Evolutionary conservation across 2,329 filamentous ascomycete genomes (phyloP), one percentile per base, ranked within the genome.

Genomic region (Calonectria fujianensis): DNA sequence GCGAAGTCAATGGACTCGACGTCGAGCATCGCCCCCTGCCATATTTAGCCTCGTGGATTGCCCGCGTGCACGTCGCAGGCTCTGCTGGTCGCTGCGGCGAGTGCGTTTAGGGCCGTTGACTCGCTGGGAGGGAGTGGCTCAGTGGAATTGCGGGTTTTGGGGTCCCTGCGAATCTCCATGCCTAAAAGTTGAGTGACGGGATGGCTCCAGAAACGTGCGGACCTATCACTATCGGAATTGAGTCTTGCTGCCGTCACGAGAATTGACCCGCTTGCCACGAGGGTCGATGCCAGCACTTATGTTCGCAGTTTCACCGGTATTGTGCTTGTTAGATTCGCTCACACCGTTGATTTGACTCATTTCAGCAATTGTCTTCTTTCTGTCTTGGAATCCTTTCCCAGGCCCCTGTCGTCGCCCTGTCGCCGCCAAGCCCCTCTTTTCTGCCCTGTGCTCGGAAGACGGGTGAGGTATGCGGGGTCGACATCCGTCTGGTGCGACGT

Each of bases 21-120:
- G 61, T 77, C 75, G 73, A 77, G 70, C 75, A 80, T 75, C 69
- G 72, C 69, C 79, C 78, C 78, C 73, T 77, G 76, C 77, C 79
- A 77, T 68, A 80, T 75, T 79, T 81, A 81, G 80, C 75, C 80
- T 79, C 80, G 77, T 81, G 78, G 79, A 67, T 68, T 80, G 80
- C 73, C 80, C 80, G 76, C 80, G 80, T 81, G 80, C 80, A 69
- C 70, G 54, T 70, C 67, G 70, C 73, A 67, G 48, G 65, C 45
- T 71, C 32, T 71, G 70, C 57, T 70, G 57, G 73, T 63, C 68
- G 32, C 65, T 64, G 57, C 31, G 35, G 54, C 65, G 65, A 65
- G 35, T 41, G 54, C 69, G 65, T 59, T 67, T 67, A 37, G 57
- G 41, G 61, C 37, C 39, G 50, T 72, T 72, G 72, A 80, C 75